These are phyloP conservation scores for Scheffersomyces titani DNA, from an alignment of 1,139 yeast genomes.

Conservation along the genomic window DNA sequence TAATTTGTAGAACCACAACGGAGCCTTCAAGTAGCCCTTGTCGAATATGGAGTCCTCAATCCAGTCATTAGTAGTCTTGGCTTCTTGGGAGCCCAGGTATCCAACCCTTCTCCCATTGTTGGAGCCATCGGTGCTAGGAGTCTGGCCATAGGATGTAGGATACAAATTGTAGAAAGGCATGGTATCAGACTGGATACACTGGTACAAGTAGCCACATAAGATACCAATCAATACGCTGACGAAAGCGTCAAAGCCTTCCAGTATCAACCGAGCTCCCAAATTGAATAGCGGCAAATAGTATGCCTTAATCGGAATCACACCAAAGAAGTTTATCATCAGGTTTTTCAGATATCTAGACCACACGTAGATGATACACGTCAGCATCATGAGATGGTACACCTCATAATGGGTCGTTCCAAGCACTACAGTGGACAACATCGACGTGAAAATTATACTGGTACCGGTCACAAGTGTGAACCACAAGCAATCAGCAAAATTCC, in stretches of 20 bases:
- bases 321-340: conserved; percentile 51
- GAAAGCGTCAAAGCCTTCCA: conserved; percentile 42
- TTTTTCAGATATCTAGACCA: conserved; percentile 60
- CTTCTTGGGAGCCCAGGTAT: conserved; percentile 6
- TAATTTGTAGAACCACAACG: conserved; percentile 33
- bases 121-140: conserved; percentile 6
- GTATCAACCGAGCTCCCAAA: conserved; percentile 46
- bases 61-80: conserved; percentile 14
- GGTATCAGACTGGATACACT: conserved; percentile 59
- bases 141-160: conserved; percentile 44
- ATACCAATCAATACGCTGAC: conserved; percentile 50
- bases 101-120: conserved; percentile 37
- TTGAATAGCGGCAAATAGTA: conserved; percentile 60
- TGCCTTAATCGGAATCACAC: conserved; percentile 58
- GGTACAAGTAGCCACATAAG: conserved; percentile 57
- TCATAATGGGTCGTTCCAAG: conserved; percentile 23
- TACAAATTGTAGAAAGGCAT: conserved; percentile 44
- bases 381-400: conserved; percentile 38
- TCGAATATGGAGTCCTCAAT: conserved; percentile 42
- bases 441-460: conserved; percentile 40
- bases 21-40: conserved; percentile 47
- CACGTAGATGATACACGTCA: conserved; percentile 57
- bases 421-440: conserved; percentile 28
- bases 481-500: conserved; percentile 56
- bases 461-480: conserved; percentile 55